These are phyloP conservation scores for Hibiscus trionum DNA, from an alignment of 345 rosid species.

Conservation along the genomic window DNA sequence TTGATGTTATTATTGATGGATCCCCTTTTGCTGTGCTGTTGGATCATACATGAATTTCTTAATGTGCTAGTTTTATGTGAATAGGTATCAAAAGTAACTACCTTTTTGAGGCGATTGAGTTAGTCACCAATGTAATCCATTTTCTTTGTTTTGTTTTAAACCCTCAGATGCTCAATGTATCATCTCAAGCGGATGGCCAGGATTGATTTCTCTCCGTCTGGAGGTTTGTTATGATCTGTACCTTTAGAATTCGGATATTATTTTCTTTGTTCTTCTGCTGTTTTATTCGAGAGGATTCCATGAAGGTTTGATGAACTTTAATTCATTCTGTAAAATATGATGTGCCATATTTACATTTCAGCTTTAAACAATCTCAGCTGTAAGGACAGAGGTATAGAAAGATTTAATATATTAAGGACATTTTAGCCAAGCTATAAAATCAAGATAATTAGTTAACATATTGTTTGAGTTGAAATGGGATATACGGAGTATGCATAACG, in stretches of 20 bases:
- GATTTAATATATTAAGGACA: background rate
- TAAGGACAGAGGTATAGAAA: background rate
- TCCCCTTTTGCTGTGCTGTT: background rate
- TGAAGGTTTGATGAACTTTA: background rate
- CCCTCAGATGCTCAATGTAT: slow-evolving; percentile 46
- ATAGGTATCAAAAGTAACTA: background rate
- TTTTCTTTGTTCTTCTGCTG: background rate
- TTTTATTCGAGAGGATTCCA: background rate
- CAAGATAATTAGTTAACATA: background rate
- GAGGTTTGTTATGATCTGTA: slow-evolving; percentile 42
- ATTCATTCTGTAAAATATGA: background rate
- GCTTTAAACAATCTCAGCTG: background rate
- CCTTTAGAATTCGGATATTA: background rate
- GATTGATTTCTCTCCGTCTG: slow-evolving; percentile 53
- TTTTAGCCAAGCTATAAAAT: background rate
- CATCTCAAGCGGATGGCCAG: slow-evolving; percentile 72
- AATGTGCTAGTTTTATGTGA: background rate
- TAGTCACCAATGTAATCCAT: background rate
- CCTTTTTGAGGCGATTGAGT: background rate
- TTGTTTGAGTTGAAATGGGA: background rate
- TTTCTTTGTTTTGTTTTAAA: background rate
- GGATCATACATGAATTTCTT: background rate
- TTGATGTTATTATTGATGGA: background rate
- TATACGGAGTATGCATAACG: background rate
- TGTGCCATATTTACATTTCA: background rate